Conservation (phyloP, 768 basidiomycete species). For the Polyporus arcularius region DNA sequence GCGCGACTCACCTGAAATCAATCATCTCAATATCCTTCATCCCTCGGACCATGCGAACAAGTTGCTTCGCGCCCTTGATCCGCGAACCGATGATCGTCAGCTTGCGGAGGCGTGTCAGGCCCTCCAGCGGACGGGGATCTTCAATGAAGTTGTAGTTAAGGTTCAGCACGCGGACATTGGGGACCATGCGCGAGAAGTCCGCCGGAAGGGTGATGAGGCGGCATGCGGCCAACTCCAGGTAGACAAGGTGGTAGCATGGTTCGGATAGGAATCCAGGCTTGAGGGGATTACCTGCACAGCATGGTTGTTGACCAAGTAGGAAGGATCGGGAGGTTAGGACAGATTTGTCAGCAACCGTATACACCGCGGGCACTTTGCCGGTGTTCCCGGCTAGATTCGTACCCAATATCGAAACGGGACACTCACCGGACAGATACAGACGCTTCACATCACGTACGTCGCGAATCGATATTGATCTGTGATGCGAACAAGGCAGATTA, state of each 20-base stretch:
- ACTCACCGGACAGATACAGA: conserved; percentile 90
- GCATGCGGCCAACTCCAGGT: conserved; percentile 91
- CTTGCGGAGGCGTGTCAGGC: conserved; percentile 76
- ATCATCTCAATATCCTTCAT: conserved; percentile 85
- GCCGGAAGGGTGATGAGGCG: conserved; percentile 74
- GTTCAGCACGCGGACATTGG: conserved; percentile 90
- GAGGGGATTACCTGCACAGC: conserved; percentile 66
- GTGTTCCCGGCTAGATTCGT: not conserved
- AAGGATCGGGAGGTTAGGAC: conserved; percentile 23
- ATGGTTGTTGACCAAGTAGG: not conserved
- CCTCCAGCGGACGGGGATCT: conserved; percentile 64
- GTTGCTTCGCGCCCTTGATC: conserved; percentile 68
- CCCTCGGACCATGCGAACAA: conserved; percentile 70
- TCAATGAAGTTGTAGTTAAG: conserved; percentile 97
- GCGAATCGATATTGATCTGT: conserved; percentile 47
- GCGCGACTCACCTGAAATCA: conserved; percentile 72
- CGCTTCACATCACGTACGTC: conserved; percentile 92
- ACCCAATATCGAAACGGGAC: conserved; percentile 2
- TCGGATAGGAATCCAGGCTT: conserved; percentile 60
- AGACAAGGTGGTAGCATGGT: conserved; percentile 85
- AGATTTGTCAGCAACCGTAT: conserved; percentile 20
- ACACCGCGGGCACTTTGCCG: conserved; percentile 6
- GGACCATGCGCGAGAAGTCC: conserved; percentile 62
- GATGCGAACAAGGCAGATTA: conserved; percentile 5
- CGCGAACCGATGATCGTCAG: conserved; percentile 85